These are phyloP conservation scores for Cajanus cajan DNA, from an alignment of 306 rosid genomes.

Conservation along the genomic window DNA sequence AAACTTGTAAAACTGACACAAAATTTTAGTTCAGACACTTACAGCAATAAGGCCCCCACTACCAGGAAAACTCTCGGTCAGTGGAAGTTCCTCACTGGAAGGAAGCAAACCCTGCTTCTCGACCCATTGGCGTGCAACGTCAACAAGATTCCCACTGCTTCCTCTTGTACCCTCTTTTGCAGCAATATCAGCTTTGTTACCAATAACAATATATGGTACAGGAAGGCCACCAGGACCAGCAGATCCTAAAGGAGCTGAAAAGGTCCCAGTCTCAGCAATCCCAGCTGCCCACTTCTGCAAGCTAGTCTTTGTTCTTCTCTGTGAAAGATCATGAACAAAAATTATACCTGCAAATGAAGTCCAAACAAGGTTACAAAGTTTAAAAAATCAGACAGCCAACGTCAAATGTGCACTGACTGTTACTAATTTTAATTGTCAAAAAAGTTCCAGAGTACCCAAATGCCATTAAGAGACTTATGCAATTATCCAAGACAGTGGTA, in stretches of 20 bases:
- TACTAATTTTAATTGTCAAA: neutral
- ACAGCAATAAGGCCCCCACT: constrained; percentile 81
- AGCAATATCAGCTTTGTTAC: constrained; percentile 94
- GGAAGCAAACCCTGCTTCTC: constrained; percentile 99
- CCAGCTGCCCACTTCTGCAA: constrained; percentile 95
- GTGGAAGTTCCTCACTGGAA: constrained; percentile 94
- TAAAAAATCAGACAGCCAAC: constrained; percentile 21
- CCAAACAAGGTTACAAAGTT: constrained; percentile 25
- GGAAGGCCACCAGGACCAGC: constrained; percentile 98
- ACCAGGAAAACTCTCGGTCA: constrained; percentile 92
- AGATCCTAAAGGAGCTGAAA: constrained; percentile 94
- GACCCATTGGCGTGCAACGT: constrained; percentile 97
- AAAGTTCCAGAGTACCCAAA: constrained; percentile 12
- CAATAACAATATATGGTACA: constrained; percentile 84
- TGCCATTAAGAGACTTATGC: neutral
- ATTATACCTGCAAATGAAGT: constrained; percentile 74
- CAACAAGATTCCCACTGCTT: constrained; percentile 98
- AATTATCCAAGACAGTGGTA: neutral
- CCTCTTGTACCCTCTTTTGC: constrained; percentile 88
- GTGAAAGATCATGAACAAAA: constrained; percentile 98
- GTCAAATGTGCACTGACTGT: neutral
- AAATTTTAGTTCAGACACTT: constrained; percentile 29
- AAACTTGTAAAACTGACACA: neutral
- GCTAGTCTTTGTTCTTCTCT: constrained; percentile 90
- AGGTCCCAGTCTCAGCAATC: constrained; percentile 85